These are phyloP conservation scores for Ceratobasidium sp. DNA, from an alignment of 1,284 basidiomycete genomes.

Conservation along the genomic window DNA sequence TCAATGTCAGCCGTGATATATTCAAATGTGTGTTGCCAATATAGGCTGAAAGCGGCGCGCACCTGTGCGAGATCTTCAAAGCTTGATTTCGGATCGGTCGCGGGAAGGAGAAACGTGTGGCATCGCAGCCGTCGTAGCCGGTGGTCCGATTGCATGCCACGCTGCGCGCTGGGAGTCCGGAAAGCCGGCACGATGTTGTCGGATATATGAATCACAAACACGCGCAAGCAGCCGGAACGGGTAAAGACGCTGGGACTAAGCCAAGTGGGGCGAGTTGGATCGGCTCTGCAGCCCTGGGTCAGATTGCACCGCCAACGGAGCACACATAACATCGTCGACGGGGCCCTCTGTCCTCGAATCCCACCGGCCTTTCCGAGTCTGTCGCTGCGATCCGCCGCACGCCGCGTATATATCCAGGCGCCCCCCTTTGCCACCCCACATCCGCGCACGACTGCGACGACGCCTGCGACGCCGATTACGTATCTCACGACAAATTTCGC, in stretches of 20 bases:
- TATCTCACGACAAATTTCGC: conserved; percentile 36
- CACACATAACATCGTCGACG: conserved; percentile 41
- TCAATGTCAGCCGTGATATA: conserved; percentile 42
- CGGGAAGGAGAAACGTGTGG: conserved; percentile 33
- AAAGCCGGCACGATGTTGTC: conserved; percentile 45
- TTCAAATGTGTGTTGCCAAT: conserved; percentile 40
- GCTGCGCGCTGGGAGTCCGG: conserved; percentile 29
- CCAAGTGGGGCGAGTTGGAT: conserved; percentile 36
- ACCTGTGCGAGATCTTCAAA: conserved; percentile 36
- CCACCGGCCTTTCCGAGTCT: conserved; percentile 21
- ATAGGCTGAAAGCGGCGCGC: conserved; percentile 25
- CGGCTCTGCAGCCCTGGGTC: conserved; percentile 42
- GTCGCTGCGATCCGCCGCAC: conserved; percentile 39
- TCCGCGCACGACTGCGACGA: conserved; percentile 33
- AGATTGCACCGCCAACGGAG: conserved; percentile 42
- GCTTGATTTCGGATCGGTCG: conserved; percentile 44
- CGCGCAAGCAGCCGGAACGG: conserved; percentile 35
- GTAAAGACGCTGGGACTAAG: conserved; percentile 36
- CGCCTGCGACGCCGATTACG: conserved; percentile 30
- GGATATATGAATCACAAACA: conserved; percentile 44
- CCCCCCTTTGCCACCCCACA: conserved; percentile 28
- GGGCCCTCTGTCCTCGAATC: conserved; percentile 37
- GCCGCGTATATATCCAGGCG: conserved; percentile 44
- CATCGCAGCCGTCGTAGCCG: conserved; percentile 40
- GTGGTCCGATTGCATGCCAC: conserved; percentile 40